phyloP scores from a whole-genome alignment of 2,329 filamentous ascomycete species.

The Botryotinia convoluta region DNA sequence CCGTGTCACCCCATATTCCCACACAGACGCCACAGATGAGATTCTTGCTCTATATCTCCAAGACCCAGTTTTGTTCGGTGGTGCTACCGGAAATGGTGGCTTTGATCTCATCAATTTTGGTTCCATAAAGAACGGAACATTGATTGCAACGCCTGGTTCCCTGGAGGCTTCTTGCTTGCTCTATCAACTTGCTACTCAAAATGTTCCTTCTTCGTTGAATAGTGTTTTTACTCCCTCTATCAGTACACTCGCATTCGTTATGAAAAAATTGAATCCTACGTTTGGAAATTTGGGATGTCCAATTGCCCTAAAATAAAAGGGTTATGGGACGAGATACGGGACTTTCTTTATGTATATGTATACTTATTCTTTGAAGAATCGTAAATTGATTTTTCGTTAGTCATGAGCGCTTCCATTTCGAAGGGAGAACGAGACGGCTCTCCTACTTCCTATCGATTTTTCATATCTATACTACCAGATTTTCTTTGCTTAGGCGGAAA shows the following conservation, averaged over 20 bases:
- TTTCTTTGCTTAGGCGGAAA: neutral
- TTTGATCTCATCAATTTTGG: slow-evolving; percentile 9
- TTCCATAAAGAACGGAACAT: slow-evolving; percentile 2
- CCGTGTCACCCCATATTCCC: neutral
- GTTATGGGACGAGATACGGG: neutral
- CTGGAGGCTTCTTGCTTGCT: neutral
- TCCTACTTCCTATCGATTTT: neutral
- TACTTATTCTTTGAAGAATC: neutral
- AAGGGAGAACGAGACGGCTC: neutral
- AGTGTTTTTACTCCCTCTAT: neutral
- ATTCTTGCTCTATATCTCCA: slow-evolving; percentile 1
- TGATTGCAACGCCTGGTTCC: neutral
- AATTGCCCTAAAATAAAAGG: neutral
- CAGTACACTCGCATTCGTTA: neutral
- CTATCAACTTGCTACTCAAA: slow-evolving; percentile 8
- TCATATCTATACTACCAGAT: neutral
- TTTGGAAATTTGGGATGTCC: slow-evolving; percentile 11
- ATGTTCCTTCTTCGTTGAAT: neutral
- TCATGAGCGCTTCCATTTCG: neutral
- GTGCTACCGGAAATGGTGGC: slow-evolving; percentile 5
- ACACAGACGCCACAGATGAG: neutral
- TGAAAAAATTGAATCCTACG: neutral
- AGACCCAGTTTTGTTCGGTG: slow-evolving; percentile 6
- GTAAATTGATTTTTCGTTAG: neutral
- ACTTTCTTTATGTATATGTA: neutral